Evolutionary conservation across 129 eudicot genomes (phyloP), one percentile per base, ranked within the genome.

Genomic region (Tagetes patula): DNA sequence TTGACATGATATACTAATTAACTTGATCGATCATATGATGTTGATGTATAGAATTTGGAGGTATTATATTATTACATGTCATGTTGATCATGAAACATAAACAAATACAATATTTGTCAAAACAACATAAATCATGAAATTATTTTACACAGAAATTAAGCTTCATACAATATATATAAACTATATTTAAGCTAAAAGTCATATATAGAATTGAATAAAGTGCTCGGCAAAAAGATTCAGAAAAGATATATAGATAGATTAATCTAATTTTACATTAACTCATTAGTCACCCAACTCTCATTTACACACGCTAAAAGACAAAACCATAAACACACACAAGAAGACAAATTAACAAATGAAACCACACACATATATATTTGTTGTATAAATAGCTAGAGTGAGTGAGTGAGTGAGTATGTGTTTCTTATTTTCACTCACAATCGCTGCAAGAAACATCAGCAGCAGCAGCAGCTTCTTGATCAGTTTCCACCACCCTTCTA

Each of bases 401-500:
- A 20, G 27, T 20, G 27, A 20, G 27, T 20, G n/a, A n/a, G n/a
- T n/a, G n/a, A n/a, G n/a, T 20, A 20, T 20, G 27, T 36, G 46
- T 58, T 66, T 65, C 70, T 76, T 47, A 54, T 27, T 45, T 55
- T 69, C 75, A 77, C 75, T 71, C 78, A 78, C 82, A 82, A 41
- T 77, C 77, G 37, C 34, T 78, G 47, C 47, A 8, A 56, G 66
- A n/a, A n/a, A n/a, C n/a, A n/a, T n/a, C n/a, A n/a, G n/a, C n/a
- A n/a, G n/a, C 27, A 20, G 27, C 27, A 43, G 54, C 80, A 32
- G 67, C 87, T 83, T 88, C 91, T 80, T 85, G 89, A 83, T 91
- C 92, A 13, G 88, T 75, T 66, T 76, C 84, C 40, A 80, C 88
- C 75, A 82, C 85, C 82, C 95, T 80, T 49, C 90, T 62, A 78